phyloP scores from a whole-genome alignment of 495 filamentous ascomycete species.

The Parathielavia hyrcaniae region DNA sequence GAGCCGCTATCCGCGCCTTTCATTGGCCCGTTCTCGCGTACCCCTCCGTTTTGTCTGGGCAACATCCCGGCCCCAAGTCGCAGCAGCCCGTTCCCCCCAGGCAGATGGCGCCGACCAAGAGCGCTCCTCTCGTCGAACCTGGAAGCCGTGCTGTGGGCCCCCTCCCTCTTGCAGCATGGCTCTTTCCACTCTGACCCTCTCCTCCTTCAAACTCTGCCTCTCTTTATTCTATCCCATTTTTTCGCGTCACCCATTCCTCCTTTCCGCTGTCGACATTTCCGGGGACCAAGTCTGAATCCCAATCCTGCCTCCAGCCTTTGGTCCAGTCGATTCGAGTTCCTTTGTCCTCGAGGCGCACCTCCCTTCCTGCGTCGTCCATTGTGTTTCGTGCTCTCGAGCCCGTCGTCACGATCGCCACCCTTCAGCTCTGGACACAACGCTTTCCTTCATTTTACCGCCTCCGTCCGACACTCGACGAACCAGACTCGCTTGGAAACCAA shows the following conservation, averaged over 20 bases:
- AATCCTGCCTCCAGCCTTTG: constrained; percentile 18
- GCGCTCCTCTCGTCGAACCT: constrained; percentile 14
- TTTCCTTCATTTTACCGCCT: constrained; percentile 5
- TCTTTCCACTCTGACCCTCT: constrained; percentile 28
- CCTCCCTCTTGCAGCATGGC: constrained; percentile 23
- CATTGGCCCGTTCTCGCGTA: constrained; percentile 22
- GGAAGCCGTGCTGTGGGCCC: constrained; percentile 25
- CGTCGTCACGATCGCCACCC: constrained; percentile 22
- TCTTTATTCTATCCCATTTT: constrained; percentile 25
- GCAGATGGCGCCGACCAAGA: constrained; percentile 18
- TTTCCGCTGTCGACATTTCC: constrained; percentile 16
- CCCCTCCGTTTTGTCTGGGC: constrained; percentile 14
- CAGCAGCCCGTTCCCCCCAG: constrained; percentile 21
- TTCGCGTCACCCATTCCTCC: constrained; percentile 31
- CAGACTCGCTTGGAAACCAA: too few species aligned
- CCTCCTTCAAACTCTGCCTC: constrained; percentile 35
- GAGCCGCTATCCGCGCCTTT: not conserved
- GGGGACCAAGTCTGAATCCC: constrained; percentile 19
- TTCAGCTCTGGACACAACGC: constrained; percentile 9
- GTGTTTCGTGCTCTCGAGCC: constrained; percentile 22
- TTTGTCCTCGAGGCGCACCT: constrained; percentile 36
- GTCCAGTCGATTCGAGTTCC: constrained; percentile 21
- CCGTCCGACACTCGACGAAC: not conserved
- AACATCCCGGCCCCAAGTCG: constrained; percentile 16
- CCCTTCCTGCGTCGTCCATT: constrained; percentile 23